phyloP scores from a whole-genome alignment of 2,329 filamentous ascomycete genomes.

The Arthroderma sp. region DNA sequence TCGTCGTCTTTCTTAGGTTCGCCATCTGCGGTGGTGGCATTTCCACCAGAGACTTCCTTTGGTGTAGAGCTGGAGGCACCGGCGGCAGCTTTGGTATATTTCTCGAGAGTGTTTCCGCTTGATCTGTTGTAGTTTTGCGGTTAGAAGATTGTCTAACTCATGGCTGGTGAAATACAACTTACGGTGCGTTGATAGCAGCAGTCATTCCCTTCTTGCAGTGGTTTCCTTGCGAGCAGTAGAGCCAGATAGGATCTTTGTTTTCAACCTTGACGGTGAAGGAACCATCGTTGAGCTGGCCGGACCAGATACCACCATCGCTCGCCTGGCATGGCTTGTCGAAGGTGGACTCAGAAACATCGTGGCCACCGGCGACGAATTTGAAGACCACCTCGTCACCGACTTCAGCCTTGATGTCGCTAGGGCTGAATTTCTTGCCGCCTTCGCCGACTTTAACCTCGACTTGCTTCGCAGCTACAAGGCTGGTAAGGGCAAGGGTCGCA shows the following conservation, averaged over 20 bases:
- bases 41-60: background rate
- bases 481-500: constrained; percentile 5
- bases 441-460: constrained; percentile 10
- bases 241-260: constrained; percentile 33
- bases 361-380: constrained; percentile 6
- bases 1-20: background rate
- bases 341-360: constrained; percentile 9
- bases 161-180: background rate
- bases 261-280: constrained; percentile 36
- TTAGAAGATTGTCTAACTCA: background rate
- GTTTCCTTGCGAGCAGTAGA: constrained; percentile 38
- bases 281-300: constrained; percentile 5
- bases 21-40: background rate
- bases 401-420: constrained; percentile 7
- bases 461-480: constrained; percentile 5
- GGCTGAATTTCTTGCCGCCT: constrained; percentile 6
- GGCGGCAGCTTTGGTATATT: background rate
- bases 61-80: background rate
- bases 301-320: constrained; percentile 3
- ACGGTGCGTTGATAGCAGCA: constrained; percentile 39
- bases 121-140: background rate
- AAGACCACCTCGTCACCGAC: constrained; percentile 10
- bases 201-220: constrained; percentile 41
- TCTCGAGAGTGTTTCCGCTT: constrained; percentile 1
- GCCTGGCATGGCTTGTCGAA: constrained; percentile 8